Conservation (phyloP, 768 basidiomycete genomes). For the Lactarius vividus region DNA sequence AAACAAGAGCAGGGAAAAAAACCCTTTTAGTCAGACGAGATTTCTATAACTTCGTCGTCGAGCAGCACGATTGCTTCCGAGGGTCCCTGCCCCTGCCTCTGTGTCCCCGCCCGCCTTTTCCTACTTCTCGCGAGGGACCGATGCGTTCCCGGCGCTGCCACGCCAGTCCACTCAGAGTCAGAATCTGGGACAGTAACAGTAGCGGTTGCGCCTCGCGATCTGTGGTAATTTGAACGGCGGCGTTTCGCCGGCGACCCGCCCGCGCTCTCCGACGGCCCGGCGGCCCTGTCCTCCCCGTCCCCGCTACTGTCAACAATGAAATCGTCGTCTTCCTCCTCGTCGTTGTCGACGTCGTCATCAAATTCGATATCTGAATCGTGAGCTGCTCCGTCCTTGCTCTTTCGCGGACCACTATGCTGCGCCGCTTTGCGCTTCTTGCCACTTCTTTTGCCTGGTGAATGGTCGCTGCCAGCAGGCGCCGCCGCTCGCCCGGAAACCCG, state of each 20-base stretch:
- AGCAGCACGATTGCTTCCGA: background rate
- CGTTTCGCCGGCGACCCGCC: conserved; percentile 10
- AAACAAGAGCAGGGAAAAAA: background rate
- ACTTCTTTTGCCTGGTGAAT: background rate
- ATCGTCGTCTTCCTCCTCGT: conserved; percentile 6
- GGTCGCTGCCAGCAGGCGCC: background rate
- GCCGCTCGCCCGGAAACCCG: background rate
- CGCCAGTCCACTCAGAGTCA: conserved; percentile 11
- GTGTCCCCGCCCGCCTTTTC: background rate
- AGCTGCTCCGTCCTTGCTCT: background rate
- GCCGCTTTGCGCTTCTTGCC: conserved; percentile 15
- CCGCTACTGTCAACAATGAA: background rate
- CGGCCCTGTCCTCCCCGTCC: background rate
- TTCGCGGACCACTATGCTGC: background rate
- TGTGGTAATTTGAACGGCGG: conserved; percentile 4
- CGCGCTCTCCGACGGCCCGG: background rate
- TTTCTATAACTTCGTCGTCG: conserved; percentile 21
- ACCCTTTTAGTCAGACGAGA: conserved; percentile 18
- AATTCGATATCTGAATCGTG: background rate
- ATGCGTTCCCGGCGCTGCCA: background rate
- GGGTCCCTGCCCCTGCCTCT: background rate
- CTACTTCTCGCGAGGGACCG: background rate
- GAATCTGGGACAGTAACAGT: background rate
- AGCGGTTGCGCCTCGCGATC: background rate
- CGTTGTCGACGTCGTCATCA: background rate